Evolutionary conservation across 2,329 filamentous ascomycete species (phyloP).

Genomic region (Meredithiella fracta): DNA sequence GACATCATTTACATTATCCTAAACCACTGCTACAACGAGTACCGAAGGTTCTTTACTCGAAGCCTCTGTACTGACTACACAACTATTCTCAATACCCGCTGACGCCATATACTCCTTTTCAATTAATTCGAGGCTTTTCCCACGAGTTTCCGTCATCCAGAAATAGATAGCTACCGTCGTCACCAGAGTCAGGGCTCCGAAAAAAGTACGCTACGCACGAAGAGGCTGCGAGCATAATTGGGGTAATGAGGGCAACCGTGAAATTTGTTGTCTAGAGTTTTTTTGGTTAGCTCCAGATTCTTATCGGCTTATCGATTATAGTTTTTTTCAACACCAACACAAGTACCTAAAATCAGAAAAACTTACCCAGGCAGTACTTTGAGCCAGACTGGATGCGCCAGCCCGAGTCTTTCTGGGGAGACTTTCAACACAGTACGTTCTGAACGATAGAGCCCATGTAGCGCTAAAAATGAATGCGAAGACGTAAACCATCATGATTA

Average conservation of each 20-base stretch:
- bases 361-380: conserved; percentile 35
- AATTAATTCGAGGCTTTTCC: conserved; percentile 27
- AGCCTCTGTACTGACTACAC: neutral
- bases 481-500: conserved; percentile 34
- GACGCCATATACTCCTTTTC: conserved; percentile 10
- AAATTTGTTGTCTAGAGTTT: conserved; percentile 25
- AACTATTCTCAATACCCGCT: neutral
- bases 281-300: too few species aligned
- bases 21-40: neutral
- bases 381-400: conserved; percentile 35
- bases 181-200: conserved; percentile 25
- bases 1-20: too few species aligned
- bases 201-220: conserved; percentile 30
- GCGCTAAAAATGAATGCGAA: conserved; percentile 29
- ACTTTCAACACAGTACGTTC: conserved; percentile 39
- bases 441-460: conserved; percentile 37
- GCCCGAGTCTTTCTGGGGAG: conserved; percentile 38
- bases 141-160: conserved; percentile 29
- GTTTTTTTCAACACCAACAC: too few species aligned
- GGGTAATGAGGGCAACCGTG: conserved; percentile 29
- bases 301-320: too few species aligned
- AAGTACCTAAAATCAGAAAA: too few species aligned
- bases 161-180: conserved; percentile 23
- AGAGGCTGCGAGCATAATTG: conserved; percentile 24
- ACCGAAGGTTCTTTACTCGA: neutral